Percentiles rank a stretch among this genome's conserved stretches.
These are phyloP conservation scores for Boletellus ananas DNA, from an alignment of 768 basidiomycete genomes.

Conservation along the genomic window DNA sequence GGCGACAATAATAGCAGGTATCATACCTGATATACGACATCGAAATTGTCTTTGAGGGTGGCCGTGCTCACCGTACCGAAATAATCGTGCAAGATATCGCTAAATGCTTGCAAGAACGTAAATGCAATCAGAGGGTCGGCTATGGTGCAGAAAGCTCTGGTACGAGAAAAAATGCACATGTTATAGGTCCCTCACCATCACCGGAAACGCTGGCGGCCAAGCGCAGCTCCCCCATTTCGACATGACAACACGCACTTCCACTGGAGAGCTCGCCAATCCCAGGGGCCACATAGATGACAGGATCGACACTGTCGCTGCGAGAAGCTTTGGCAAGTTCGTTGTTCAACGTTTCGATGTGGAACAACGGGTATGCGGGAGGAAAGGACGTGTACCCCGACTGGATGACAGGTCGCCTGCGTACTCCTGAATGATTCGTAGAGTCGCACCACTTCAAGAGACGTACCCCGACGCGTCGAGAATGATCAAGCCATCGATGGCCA, in stretches of 20 bases:
- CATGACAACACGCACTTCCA: conserved; percentile 77
- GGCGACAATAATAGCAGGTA: not conserved
- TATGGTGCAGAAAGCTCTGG: conserved; percentile 27
- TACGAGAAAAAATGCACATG: not conserved
- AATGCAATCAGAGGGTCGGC: conserved; percentile 90
- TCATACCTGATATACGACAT: conserved; percentile 87
- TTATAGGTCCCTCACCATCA: conserved; percentile 51
- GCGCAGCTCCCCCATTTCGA: conserved; percentile 70
- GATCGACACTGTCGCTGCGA: conserved; percentile 58
- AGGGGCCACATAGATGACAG: conserved; percentile 63
- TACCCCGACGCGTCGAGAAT: conserved; percentile 73
- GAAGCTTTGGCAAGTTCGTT: conserved; percentile 58
- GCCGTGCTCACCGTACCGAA: conserved; percentile 80
- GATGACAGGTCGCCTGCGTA: conserved; percentile 69
- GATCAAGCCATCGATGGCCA: conserved; percentile 82
- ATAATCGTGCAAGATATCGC: conserved; percentile 81
- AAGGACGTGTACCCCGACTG: conserved; percentile 86
- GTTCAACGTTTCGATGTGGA: conserved; percentile 85
- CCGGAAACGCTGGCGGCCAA: conserved; percentile 80
- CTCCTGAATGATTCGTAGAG: conserved; percentile 2
- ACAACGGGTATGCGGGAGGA: conserved; percentile 70
- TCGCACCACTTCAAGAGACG: conserved; percentile 25
- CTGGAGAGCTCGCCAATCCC: conserved; percentile 39
- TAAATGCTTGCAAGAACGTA: conserved; percentile 81
- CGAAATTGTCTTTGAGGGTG: conserved; percentile 87